Evolutionary conservation across 163 green algal genomes (phyloP).

Genomic region (Scenedesmus sp.): DNA sequence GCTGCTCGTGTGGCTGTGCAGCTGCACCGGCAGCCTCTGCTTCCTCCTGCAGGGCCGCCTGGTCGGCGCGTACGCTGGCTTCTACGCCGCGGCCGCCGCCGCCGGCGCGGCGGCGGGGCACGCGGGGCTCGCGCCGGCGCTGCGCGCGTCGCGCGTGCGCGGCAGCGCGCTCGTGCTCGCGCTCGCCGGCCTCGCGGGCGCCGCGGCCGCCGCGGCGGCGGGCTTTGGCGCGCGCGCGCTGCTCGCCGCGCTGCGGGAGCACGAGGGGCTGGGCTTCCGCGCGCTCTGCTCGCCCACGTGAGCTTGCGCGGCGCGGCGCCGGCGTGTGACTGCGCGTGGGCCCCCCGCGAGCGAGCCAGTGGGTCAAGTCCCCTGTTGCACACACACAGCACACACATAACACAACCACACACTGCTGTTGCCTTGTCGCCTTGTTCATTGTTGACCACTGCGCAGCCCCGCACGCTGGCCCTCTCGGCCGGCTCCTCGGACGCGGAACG

Average conservation of each 20-base stretch:
- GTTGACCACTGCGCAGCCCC: no score
- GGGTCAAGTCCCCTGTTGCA: no score
- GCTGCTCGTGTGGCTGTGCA: conserved; percentile 32
- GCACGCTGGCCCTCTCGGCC: no score
- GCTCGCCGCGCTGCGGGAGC: neutral
- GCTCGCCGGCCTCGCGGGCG: conserved; percentile 1
- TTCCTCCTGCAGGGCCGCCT: conserved; percentile 33
- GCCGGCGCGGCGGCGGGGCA: neutral
- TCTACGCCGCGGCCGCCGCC: neutral
- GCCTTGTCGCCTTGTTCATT: no score
- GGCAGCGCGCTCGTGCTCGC: neutral
- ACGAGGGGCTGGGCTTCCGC: conserved; percentile 27
- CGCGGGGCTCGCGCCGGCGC: neutral
- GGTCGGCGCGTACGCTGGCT: neutral
- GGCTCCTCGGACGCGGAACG: no score
- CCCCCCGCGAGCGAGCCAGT: no score
- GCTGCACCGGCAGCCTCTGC: conserved; percentile 2
- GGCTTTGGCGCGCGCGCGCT: conserved; percentile 30
- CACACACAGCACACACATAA: no score
- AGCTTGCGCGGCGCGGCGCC: no score
- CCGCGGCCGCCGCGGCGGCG: neutral
- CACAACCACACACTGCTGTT: no score
- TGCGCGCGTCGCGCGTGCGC: neutral
- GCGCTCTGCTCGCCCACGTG: conserved; percentile 27
- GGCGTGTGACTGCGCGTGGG: no score